Percentiles rank a stretch among this genome's conserved stretches.
Conservation (phyloP, 345 rosid genomes). For the Nasturtium officinale region DNA sequence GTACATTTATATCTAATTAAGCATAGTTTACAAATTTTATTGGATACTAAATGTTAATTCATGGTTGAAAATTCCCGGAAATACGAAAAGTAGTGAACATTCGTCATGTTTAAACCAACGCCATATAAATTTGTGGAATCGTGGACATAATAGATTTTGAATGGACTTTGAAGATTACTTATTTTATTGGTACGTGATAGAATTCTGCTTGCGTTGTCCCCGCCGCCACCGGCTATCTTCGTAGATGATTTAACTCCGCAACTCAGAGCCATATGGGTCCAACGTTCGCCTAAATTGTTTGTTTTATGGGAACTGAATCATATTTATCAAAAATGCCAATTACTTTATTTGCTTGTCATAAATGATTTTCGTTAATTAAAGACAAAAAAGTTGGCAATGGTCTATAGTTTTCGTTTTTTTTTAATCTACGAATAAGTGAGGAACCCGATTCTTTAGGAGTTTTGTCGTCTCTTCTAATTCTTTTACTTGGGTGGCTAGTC, state of each 20-base stretch:
- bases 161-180: background rate
- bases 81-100: background rate
- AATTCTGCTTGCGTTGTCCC: background rate
- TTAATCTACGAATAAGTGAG: background rate
- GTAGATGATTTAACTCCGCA: background rate
- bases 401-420: background rate
- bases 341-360: background rate
- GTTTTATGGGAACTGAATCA: background rate
- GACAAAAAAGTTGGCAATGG: constrained; percentile 12
- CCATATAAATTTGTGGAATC: background rate
- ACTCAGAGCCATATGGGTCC: background rate
- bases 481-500: constrained; percentile 33
- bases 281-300: constrained; percentile 9
- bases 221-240: background rate
- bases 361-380: background rate
- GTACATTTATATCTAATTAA: background rate
- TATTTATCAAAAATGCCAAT: background rate
- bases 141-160: background rate
- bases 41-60: background rate
- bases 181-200: background rate
- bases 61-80: background rate
- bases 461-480: constrained; percentile 5
- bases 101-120: background rate
- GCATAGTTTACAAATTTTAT: background rate
- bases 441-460: constrained; percentile 29